phyloP scores from a whole-genome alignment of 2,329 filamentous ascomycete genomes.

The Truncatella angustata region DNA sequence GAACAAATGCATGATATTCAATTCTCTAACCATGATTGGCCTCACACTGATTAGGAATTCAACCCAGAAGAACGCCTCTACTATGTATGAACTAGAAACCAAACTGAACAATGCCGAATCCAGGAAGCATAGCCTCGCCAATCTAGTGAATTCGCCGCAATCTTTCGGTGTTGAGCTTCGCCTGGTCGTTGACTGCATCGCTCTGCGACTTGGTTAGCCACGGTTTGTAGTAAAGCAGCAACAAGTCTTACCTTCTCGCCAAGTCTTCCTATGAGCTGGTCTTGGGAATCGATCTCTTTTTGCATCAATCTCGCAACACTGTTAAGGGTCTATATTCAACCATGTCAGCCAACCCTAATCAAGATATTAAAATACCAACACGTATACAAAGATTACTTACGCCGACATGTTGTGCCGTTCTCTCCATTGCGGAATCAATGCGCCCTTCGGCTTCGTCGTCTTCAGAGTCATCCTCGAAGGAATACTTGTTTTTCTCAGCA shows the following conservation, averaged over 20 bases:
- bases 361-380: no score
- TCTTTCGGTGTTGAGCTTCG: conserved; percentile 73
- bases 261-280: conserved; percentile 72
- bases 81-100: not conserved
- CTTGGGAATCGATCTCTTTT: conserved; percentile 73
- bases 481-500: conserved; percentile 69
- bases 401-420: conserved; percentile 66
- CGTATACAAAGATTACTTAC: no score
- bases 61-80: conserved; percentile 1
- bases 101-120: not conserved
- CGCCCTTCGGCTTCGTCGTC: conserved; percentile 48
- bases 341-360: no score
- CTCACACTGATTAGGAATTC: no score
- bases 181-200: conserved; percentile 78
- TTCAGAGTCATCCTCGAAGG: conserved; percentile 67
- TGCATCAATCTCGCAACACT: conserved; percentile 71
- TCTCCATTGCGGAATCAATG: conserved; percentile 65
- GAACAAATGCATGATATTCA: not conserved
- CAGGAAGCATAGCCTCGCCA: not conserved
- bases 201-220: conserved; percentile 50
- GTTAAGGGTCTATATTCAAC: no score
- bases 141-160: conserved; percentile 56
- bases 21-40: not conserved
- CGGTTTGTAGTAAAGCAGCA: not conserved
- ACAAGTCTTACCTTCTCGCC: conserved; percentile 64